Conservation (phyloP, 2,329 filamentous ascomycete species). For the Ophiosphaerella herpotricha region DNA sequence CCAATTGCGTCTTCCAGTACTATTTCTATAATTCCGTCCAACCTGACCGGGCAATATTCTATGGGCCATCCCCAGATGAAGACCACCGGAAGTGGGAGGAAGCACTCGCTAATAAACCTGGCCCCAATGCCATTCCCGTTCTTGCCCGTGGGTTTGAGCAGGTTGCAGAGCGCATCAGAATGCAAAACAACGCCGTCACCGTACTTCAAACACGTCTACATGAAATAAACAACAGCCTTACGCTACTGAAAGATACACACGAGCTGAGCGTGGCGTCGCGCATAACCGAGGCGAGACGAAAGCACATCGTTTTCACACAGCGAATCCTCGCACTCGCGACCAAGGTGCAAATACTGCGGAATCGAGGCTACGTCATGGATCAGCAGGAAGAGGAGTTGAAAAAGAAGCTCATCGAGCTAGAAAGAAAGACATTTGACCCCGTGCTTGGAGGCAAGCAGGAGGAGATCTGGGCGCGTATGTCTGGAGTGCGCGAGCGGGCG, state of each 20-base stretch:
- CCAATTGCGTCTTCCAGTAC: conserved; percentile 75
- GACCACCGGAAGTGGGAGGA: conserved; percentile 83
- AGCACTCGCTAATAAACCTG: conserved; percentile 78
- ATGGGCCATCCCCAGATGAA: conserved; percentile 70
- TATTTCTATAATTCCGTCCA: conserved; percentile 90
- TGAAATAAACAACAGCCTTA: conserved; percentile 76
- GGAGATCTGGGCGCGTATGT: conserved; percentile 83
- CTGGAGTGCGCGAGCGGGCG: conserved; percentile 73
- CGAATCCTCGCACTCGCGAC: conserved; percentile 75
- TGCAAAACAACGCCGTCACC: conserved; percentile 70
- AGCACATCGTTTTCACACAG: conserved; percentile 73
- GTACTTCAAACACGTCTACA: conserved; percentile 75
- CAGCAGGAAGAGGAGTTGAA: conserved; percentile 79
- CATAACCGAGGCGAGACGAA: conserved; percentile 71
- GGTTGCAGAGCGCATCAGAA: conserved; percentile 71
- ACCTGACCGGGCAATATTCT: conserved; percentile 74
- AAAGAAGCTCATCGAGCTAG: conserved; percentile 70
- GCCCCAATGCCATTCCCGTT: conserved; percentile 75
- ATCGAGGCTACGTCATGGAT: conserved; percentile 79
- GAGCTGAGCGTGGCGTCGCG: conserved; percentile 77
- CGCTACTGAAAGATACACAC: conserved; percentile 73
- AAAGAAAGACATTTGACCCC: conserved; percentile 74
- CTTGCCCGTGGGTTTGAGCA: conserved; percentile 74
- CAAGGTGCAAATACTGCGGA: conserved; percentile 79
- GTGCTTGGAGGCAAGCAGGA: conserved; percentile 76